Conservation (phyloP, 2,329 filamentous ascomycete genomes). For the Didymella glomerata region DNA sequence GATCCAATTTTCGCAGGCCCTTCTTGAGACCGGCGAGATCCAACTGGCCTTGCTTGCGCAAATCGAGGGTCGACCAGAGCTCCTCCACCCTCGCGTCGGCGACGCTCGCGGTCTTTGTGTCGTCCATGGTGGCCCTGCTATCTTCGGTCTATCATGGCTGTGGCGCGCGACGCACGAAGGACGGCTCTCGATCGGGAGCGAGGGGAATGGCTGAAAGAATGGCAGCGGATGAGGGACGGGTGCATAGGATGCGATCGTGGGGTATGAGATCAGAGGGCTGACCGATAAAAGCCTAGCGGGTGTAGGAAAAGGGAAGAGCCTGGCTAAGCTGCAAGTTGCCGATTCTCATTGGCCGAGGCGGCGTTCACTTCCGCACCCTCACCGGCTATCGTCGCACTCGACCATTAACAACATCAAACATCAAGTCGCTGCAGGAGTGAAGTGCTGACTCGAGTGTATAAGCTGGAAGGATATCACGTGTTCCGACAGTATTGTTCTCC, state of each 20-base stretch:
- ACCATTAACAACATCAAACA: neutral
- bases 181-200: slow-evolving; percentile 31
- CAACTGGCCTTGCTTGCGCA: slow-evolving; percentile 77
- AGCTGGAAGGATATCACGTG: neutral
- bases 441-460: neutral
- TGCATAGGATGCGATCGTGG: slow-evolving; percentile 37
- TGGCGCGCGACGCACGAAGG: slow-evolving; percentile 36
- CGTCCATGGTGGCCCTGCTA: slow-evolving; percentile 67
- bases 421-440: neutral
- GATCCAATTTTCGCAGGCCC: slow-evolving; percentile 87
- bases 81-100: slow-evolving; percentile 82
- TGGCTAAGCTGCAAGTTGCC: neutral
- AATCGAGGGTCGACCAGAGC: slow-evolving; percentile 85
- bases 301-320: slow-evolving; percentile 26
- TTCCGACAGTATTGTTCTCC: neutral
- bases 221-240: slow-evolving; percentile 29
- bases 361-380: slow-evolving; percentile 7
- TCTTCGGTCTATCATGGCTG: slow-evolving; percentile 53
- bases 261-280: slow-evolving; percentile 43
- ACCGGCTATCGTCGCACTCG: slow-evolving; percentile 12
- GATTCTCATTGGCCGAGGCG: slow-evolving; percentile 32
- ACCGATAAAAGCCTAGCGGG: slow-evolving; percentile 37
- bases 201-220: slow-evolving; percentile 29
- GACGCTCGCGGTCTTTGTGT: slow-evolving; percentile 78
- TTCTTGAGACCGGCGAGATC: slow-evolving; percentile 85